Base-by-base conservation (phyloP, 2,329 filamentous ascomycete species). In the Ambrosiella xylebori region DNA sequence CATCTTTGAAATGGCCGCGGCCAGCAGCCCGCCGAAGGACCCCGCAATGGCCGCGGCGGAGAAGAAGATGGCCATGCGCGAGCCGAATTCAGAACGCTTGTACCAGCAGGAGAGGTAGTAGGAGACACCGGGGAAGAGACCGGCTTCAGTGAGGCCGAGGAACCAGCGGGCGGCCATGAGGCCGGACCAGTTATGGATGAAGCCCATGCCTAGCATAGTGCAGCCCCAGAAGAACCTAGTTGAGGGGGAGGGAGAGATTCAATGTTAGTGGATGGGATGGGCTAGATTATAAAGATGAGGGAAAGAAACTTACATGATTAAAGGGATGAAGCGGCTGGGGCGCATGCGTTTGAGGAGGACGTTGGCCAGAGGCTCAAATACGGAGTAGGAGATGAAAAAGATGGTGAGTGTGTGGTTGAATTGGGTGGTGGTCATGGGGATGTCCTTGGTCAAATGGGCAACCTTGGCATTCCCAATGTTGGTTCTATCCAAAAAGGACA, bases 101-200 rank as follows among this genome's bases (percentile, higher is more conserved):
- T 93, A 95, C 88, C 88, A 94, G 66, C 85, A 90, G 0, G 82
- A 86, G 0, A 93, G 76, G 66, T 89, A 89, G 68, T 88, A 91
- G 63, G 85, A 86, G 13, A 89, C 79, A 1, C 84, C 84, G 0
- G 85, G 85, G 65, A 87, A 88, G 0, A 91, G 73, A 6, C 86
- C 86, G 7, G 86, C 81, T 67, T 93, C 87, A 13, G 78, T 78
- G 19, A 90, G 71, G 27, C 86, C 86, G 0, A 91, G 73, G 65
- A 88, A 88, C 77, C 77, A 82, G 41, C 80, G 76, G 7, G 81
- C 80, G 2, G 82, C 79, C 73, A 86, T 80, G 13, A 88, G 71
- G 0, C 81, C 81, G 0, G 74, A 75, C 71, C 77, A 85, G 64
- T 78, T 82, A 56, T 76, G 71, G 3, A 81, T 76, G 52, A 86